These are phyloP conservation scores for Mangifera indica DNA, from an alignment of 345 rosid genomes.

Conservation along the genomic window DNA sequence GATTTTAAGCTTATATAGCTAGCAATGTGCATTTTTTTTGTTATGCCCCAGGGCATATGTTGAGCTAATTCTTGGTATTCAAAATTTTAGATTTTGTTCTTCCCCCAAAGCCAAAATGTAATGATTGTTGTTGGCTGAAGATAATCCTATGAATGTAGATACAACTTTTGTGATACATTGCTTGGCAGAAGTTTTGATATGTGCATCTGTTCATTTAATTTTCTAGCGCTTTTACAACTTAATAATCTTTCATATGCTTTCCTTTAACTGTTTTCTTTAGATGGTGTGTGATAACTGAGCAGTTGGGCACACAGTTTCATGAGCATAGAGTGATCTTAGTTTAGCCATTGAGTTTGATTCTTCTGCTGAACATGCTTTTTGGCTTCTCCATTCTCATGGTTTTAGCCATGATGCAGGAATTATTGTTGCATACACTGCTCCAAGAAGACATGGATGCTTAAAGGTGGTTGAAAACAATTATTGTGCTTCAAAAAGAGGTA, in stretches of 20 bases:
- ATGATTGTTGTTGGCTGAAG: not conserved
- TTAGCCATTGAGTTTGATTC: not conserved
- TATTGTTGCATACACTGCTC: conserved; percentile 72
- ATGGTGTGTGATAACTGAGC: not conserved
- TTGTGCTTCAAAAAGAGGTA: conserved; percentile 94
- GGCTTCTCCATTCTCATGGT: conserved; percentile 21
- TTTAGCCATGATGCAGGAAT: conserved; percentile 53
- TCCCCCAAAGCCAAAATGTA: not conserved
- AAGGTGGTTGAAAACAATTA: conserved; percentile 85
- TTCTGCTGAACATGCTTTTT: conserved; percentile 16
- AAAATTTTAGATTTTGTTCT: not conserved
- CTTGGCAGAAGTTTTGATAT: not conserved
- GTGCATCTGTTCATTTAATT: not conserved
- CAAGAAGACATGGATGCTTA: conserved; percentile 77
- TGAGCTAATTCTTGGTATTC: not conserved
- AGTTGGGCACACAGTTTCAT: not conserved
- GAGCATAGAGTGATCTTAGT: conserved; percentile 3
- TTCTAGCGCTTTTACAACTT: not conserved
- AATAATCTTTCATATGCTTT: not conserved
- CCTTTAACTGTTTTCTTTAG: not conserved
- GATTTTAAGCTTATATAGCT: not conserved
- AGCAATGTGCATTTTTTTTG: not conserved
- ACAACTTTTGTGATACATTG: not conserved
- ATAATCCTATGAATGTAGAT: not conserved
- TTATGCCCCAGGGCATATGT: not conserved